Percentiles rank a stretch among this genome's conserved stretches.
phyloP scores from a whole-genome alignment of 2,329 filamentous ascomycete species.

The Juglanconis sp. region DNA sequence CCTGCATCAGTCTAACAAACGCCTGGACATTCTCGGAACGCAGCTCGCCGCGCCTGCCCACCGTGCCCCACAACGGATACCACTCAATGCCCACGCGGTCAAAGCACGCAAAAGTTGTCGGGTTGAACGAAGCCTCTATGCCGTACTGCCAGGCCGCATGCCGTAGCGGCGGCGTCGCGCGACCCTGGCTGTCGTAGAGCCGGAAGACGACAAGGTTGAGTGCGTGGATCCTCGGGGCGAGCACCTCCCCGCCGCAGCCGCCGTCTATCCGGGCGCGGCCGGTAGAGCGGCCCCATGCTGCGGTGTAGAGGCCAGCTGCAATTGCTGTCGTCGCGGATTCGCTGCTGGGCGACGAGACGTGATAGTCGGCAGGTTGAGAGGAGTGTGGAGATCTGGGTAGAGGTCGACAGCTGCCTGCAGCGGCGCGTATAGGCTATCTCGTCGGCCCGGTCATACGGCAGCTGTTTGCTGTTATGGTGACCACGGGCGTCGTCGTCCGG shows the following conservation, averaged over 20 bases:
- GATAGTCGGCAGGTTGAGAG: conserved; percentile 4
- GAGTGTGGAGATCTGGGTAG: background rate
- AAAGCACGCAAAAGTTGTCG: background rate
- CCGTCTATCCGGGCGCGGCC: background rate
- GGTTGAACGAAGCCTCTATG: background rate
- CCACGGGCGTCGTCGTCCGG: background rate
- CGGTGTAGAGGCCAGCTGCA: background rate
- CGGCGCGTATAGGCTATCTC: background rate
- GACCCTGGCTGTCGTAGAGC: background rate
- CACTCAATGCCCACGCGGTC: conserved; percentile 1
- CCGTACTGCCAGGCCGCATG: background rate
- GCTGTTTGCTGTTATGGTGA: background rate
- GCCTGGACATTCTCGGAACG: background rate
- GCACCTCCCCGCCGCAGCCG: background rate
- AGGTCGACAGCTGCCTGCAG: conserved; percentile 1
- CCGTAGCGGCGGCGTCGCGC: background rate
- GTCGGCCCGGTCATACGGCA: background rate
- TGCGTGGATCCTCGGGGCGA: background rate
- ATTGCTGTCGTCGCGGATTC: background rate
- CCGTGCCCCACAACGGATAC: background rate
- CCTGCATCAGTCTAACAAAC: background rate
- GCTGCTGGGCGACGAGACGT: background rate
- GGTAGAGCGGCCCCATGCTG: background rate
- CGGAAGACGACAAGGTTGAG: conserved; percentile 1
- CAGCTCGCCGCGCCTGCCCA: background rate